A percentile compares a stretch with the other conserved stretches of the same genome.
phyloP scores from a whole-genome alignment of 257 asterid genomes.

The Solanum arcanum region DNA sequence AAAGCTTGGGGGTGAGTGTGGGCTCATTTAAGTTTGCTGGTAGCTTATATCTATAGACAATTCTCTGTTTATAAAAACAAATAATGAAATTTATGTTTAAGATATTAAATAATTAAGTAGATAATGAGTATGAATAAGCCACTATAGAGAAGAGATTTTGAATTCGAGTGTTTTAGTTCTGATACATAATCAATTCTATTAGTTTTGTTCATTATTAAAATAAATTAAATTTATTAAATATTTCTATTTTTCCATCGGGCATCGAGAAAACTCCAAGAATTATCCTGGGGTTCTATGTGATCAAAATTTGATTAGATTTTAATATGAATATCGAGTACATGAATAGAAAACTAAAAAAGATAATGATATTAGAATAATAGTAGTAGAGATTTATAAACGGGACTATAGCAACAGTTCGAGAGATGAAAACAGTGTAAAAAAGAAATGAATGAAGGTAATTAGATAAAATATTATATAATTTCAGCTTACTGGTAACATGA shows the following conservation, averaged over 20 bases:
- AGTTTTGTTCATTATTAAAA: too few species aligned
- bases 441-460: neutral
- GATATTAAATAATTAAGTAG: neutral
- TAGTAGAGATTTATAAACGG: neutral
- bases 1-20: slow-evolving; percentile 2
- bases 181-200: too few species aligned
- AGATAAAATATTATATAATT: neutral
- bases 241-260: rapidly evolving
- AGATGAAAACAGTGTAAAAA: neutral
- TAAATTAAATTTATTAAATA: too few species aligned
- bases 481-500: neutral
- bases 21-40: slow-evolving; percentile 5
- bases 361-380: neutral
- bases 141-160: neutral
- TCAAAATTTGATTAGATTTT: neutral
- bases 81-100: neutral
- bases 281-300: neutral
- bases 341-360: neutral
- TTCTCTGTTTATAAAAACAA: neutral
- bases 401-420: neutral
- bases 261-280: too few species aligned
- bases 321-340: neutral
- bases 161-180: neutral
- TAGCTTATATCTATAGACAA: slow-evolving; percentile 6
- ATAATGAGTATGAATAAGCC: neutral